A percentile compares a stretch with the other conserved stretches of the same genome.
Conservation (phyloP, 257 asterid genomes). For the Galeopsis tetrahit region DNA sequence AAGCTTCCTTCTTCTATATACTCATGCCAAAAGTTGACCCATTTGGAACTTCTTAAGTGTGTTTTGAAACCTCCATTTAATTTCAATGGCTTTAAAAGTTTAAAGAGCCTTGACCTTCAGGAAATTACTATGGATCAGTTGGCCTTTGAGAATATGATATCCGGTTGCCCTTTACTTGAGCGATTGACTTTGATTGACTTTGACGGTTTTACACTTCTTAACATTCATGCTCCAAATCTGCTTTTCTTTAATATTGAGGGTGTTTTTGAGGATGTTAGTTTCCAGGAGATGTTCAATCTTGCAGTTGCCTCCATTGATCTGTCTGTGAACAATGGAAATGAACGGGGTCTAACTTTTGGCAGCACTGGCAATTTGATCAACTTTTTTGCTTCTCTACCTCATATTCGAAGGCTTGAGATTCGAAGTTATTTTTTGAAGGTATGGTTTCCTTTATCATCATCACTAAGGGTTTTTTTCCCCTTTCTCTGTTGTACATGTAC, state of each 20-base stretch:
- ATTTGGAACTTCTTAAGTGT: constrained; percentile 92
- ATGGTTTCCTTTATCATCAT: constrained; percentile 25
- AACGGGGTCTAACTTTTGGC: constrained; percentile 48
- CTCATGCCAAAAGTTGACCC: constrained; percentile 72
- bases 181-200: constrained; percentile 88
- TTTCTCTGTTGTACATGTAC: too few relatives aligned
- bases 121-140: constrained; percentile 92
- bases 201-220: constrained; percentile 80
- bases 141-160: constrained; percentile 77
- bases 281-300: constrained; percentile 65
- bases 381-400: constrained; percentile 81
- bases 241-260: constrained; percentile 95
- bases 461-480: too few relatives aligned
- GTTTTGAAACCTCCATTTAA: constrained; percentile 69
- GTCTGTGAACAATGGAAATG: constrained; percentile 39
- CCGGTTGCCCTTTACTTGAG: constrained; percentile 82
- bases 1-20: constrained; percentile 82
- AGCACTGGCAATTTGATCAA: constrained; percentile 73
- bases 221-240: constrained; percentile 83
- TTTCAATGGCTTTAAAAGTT: constrained; percentile 73
- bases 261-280: constrained; percentile 73
- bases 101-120: constrained; percentile 96
- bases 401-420: constrained; percentile 92
- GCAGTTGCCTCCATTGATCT: constrained; percentile 86
- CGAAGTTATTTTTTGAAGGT: constrained; percentile 96